phyloP scores from a whole-genome alignment of 2,329 filamentous ascomycete species.

The Hymenotorrendiella dingleyae region DNA sequence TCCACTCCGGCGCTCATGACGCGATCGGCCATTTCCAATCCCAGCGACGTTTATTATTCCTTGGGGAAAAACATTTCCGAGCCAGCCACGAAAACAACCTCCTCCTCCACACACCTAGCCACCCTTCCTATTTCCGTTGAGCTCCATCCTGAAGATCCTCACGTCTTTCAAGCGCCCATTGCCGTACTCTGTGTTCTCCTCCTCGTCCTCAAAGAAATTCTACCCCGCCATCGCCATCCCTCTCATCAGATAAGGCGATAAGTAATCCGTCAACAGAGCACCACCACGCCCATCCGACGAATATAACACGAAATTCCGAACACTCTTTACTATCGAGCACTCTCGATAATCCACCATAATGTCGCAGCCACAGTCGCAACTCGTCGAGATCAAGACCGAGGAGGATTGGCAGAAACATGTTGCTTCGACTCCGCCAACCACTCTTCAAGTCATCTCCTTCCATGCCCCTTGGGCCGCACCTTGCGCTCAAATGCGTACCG shows the following conservation, averaged over 20 bases:
- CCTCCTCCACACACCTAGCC: too few species aligned
- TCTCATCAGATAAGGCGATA: constrained; percentile 4
- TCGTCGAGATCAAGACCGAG: constrained; percentile 71
- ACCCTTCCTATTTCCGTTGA: too few species aligned
- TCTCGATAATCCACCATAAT: constrained; percentile 39
- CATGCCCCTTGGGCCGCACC: constrained; percentile 95
- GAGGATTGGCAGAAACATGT: constrained; percentile 67
- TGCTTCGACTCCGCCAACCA: constrained; percentile 57
- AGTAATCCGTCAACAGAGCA: constrained; percentile 2
- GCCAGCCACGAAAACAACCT: too few species aligned
- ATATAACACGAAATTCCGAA: too few species aligned
- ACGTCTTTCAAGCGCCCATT: not conserved
- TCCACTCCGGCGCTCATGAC: too few species aligned
- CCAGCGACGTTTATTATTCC: too few species aligned
- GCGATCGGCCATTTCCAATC: not conserved
- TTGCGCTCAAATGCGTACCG: constrained; percentile 86
- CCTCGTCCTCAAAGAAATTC: not conserved
- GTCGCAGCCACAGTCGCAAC: constrained; percentile 46
- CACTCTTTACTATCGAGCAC: constrained; percentile 15
- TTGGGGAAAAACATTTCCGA: not conserved
- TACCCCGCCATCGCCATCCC: constrained; percentile 1
- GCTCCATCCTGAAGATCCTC: not conserved
- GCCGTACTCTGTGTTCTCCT: not conserved
- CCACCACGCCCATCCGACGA: not conserved
- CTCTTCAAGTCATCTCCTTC: constrained; percentile 85